Conservation (phyloP, 805 yeast species). For the Candida pseudoglaebosa region DNA sequence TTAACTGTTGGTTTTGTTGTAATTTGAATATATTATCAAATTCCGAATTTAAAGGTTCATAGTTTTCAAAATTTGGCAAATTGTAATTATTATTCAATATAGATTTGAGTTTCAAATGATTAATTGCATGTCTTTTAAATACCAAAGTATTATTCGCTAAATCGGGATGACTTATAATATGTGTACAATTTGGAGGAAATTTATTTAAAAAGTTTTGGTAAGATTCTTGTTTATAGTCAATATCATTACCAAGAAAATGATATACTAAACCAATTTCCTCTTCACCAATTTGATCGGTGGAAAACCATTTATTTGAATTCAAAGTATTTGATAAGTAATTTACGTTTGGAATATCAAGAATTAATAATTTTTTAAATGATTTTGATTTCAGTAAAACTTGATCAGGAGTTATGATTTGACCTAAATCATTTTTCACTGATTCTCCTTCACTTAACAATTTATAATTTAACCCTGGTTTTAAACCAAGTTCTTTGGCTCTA, state of each 20-base stretch:
- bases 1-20: slow-evolving; percentile 29
- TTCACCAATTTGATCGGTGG: slow-evolving; percentile 24
- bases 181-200: slow-evolving; percentile 52
- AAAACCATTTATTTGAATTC: slow-evolving; percentile 27
- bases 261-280: slow-evolving; percentile 55
- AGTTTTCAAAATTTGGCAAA: slow-evolving; percentile 28
- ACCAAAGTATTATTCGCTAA: slow-evolving; percentile 60
- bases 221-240: slow-evolving; percentile 40
- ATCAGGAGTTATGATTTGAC: slow-evolving; percentile 55
- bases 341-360: slow-evolving; percentile 68
- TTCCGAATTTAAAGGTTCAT: slow-evolving; percentile 11
- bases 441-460: slow-evolving; percentile 58
- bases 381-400: slow-evolving; percentile 69
- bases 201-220: slow-evolving; percentile 49
- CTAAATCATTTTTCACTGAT: slow-evolving; percentile 53
- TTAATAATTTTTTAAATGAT: slow-evolving; percentile 53
- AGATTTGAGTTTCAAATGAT: slow-evolving; percentile 54
- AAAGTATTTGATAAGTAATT: slow-evolving; percentile 37
- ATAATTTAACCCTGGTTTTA: slow-evolving; percentile 61
- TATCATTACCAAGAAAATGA: slow-evolving; percentile 68
- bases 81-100: slow-evolving; percentile 45
- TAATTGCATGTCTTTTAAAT: slow-evolving; percentile 51
- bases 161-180: slow-evolving; percentile 69
- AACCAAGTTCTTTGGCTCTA: slow-evolving; percentile 65
- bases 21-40: slow-evolving; percentile 15